Evolutionary conservation across 176 grass and related monocot genomes (phyloP), one percentile per base, ranked within the genome.

Genomic region (Elaeis guineensis): DNA sequence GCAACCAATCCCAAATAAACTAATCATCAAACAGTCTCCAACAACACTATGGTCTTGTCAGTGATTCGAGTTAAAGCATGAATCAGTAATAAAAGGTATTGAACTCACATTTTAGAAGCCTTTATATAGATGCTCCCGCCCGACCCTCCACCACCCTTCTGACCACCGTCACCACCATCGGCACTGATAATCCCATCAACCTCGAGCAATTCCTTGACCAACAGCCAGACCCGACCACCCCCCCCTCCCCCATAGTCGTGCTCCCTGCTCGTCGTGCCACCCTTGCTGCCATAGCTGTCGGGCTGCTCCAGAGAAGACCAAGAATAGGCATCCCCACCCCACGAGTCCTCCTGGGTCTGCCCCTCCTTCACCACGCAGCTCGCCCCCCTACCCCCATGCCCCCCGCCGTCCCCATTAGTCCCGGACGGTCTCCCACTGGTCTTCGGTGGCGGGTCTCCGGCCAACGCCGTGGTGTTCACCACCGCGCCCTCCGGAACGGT

Each of bases 341-440:
- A 98, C 0, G 87, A 98, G 63, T 98, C 93, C 78, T 98, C 93
- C 73, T 98, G 93, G 0, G 84, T 88, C 81, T 92, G 83, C 51
- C 87, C 93, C 0, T 98, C 81, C 85, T 70, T 85, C 57, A 98
- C 76, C 17, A 73, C 82, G 75, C 93, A 98, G 72, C 93, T 98
- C 21, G 93, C 93, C 0, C 93, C 93, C 54, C 93, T 76, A 6
- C 93, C 93, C 17, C 93, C 93, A 17, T 92, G 89, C 0, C 93
- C 93, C 17, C 93, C 93, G 2, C 93, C 93, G 17, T 98, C 93
- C 2, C 93, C 93, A 52, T 98, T 76, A 17, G 75, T 89, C 16
- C 93, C 93, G 17, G 87, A 75, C 2, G 93, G 93, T n/a, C 80
- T 32, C 14, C 93, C 93, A 11, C 87, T 92, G 64, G 93, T 98